Percentiles rank a stretch among this genome's conserved stretches.
Evolutionary conservation across 169 alveolate genomes (phyloP).

Genomic region (Plasmodium billcollinsi): DNA sequence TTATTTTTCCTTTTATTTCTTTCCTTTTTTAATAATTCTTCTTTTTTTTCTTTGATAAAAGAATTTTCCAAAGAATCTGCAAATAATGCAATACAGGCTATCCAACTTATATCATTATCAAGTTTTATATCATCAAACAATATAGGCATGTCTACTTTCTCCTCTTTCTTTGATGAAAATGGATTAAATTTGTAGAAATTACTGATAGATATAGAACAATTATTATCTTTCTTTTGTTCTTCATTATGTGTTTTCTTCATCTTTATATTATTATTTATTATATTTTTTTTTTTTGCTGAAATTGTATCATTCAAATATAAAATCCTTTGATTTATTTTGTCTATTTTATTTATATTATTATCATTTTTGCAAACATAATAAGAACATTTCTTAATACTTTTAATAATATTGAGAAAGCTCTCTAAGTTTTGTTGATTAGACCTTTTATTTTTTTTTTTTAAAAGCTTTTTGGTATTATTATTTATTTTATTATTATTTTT

Average conservation of each 20-base stretch:
- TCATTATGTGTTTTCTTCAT: neutral
- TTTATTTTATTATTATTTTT: neutral
- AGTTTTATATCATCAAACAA: slow-evolving; percentile 13
- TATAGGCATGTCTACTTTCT: slow-evolving; percentile 13
- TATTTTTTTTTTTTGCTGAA: slow-evolving; percentile 11
- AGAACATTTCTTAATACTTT: slow-evolving; percentile 23
- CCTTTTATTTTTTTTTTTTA: slow-evolving; percentile 27
- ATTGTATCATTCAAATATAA: slow-evolving; percentile 15
- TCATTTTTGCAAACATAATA: slow-evolving; percentile 22
- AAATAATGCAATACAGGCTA: slow-evolving; percentile 50
- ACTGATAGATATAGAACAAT: slow-evolving; percentile 5
- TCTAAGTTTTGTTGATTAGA: slow-evolving; percentile 61
- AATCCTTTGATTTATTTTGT: slow-evolving; percentile 29
- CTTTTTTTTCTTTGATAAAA: slow-evolving; percentile 46
- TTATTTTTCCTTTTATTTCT: slow-evolving; percentile 1
- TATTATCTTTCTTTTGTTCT: neutral
- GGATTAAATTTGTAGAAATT: slow-evolving; percentile 41
- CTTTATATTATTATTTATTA: neutral
- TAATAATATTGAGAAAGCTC: slow-evolving; percentile 47
- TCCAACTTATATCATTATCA: slow-evolving; percentile 76
- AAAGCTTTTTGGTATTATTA: too few relatives aligned
- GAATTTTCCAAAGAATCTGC: slow-evolving; percentile 50
- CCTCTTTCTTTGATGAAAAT: slow-evolving; percentile 41
- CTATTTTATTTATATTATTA: slow-evolving; percentile 2
- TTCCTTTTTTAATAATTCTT: slow-evolving; percentile 30